Evolutionary conservation across 2,329 filamentous ascomycete genomes (phyloP), one percentile per base, ranked within the genome.

Genomic region (Knufia petricola): DNA sequence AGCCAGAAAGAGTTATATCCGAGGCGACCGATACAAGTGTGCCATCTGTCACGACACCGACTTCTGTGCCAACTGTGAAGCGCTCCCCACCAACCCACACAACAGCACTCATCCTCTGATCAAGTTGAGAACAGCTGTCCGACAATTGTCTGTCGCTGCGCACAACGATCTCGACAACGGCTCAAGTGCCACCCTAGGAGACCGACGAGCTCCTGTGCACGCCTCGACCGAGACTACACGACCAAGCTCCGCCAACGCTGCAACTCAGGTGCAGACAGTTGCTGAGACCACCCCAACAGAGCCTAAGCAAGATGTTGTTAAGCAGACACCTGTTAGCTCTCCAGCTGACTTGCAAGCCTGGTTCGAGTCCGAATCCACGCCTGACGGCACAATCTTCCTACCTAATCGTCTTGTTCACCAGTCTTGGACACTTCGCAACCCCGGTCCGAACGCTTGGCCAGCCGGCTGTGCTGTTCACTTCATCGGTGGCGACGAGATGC

Each of bases 91-190:
- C 55, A 90, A 94, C 66, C 73, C 71, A 19, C 92, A 98, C 73
- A 95, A 96, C 73, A 82, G 81, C 66, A 94, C 89, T n/a, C 92
- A 98, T 61, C 92, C 92, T 23, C 73, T 98, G 59, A 88, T 98
- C 73, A 95, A 95, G 72, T 88, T 98, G 74, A 94, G 87, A 76
- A 94, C 86, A 2, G 85, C 90, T 8, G 84, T 98, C 42, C 85
- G 87, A 57, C 84, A 86, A 58, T 86, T 95, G 30, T 89, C 79
- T 53, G 85, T 98, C 46, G 89, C 81, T 43, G 96, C 90, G 7
- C 75, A 84, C 55, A 84, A 84, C 46, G 87, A 94, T 66, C 81
- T 87, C 59, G 77, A 76, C 51, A 72, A 81, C 57, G 84, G 84
- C 44, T 74, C 78, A 51, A 68, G 67, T 37, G 76, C 85, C 62